Conservation (phyloP, 1,284 basidiomycete genomes). For the Cryptococcus sp. region DNA sequence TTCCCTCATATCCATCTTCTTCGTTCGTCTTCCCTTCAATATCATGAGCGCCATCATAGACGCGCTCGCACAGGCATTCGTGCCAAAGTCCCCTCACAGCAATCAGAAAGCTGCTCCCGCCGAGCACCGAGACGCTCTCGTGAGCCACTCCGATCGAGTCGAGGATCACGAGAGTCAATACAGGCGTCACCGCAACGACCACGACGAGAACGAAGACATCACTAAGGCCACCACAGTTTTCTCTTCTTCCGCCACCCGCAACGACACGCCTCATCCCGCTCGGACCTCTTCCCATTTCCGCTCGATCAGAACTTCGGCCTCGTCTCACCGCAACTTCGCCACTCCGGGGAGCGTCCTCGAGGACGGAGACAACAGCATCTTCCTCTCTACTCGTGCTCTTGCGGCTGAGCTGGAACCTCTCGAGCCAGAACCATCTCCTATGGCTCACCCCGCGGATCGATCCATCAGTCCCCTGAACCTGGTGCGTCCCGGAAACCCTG, state of each 20-base stretch:
- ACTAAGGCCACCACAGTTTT: not conserved
- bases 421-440: not conserved
- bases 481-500: not conserved
- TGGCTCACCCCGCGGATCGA: not conserved
- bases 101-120: not conserved
- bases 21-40: not conserved
- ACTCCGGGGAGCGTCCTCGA: not conserved
- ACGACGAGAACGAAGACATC: too few species aligned
- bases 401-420: not conserved
- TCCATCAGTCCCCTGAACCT: not conserved
- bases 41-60: not conserved
- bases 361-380: not conserved
- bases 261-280: constrained; percentile 4
- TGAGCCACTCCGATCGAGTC: not conserved
- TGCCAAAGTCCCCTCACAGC: not conserved
- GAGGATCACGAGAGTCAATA: not conserved
- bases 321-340: constrained; percentile 4
- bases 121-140: not conserved
- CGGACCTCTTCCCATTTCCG: constrained; percentile 2
- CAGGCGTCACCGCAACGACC: too few species aligned
- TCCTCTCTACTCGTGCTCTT: not conserved
- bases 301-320: constrained; percentile 4
- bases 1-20: not conserved
- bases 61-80: not conserved
- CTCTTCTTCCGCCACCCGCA: not conserved